phyloP scores from a whole-genome alignment of 352 stramenopile species.

The Globisporangium perplexum region DNA sequence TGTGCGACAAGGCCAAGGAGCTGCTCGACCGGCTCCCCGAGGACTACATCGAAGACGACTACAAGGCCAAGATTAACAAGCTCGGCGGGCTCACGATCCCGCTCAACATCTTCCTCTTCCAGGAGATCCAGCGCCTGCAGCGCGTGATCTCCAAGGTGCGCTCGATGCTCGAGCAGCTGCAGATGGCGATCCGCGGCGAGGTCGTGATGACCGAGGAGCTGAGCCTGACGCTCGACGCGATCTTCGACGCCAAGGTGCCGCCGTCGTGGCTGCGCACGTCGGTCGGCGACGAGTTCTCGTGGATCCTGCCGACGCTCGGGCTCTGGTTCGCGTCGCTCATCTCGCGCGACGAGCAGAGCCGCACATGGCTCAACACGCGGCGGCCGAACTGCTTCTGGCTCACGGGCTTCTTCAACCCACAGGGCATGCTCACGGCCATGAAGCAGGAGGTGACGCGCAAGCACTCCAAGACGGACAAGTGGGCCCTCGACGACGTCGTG shows the following conservation, averaged over 20 bases:
- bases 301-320: slow-evolving; percentile 94
- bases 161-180: slow-evolving; percentile 93
- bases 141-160: slow-evolving; percentile 95
- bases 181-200: slow-evolving; percentile 97
- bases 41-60: slow-evolving; percentile 97
- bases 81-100: slow-evolving; percentile 93
- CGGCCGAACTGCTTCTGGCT: slow-evolving; percentile 96
- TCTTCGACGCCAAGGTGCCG: slow-evolving; percentile 95
- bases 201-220: slow-evolving; percentile 98
- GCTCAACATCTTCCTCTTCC: slow-evolving; percentile 98
- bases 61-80: slow-evolving; percentile 96
- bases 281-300: slow-evolving; percentile 97
- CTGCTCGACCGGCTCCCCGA: slow-evolving; percentile 92
- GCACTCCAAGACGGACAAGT: slow-evolving; percentile 96
- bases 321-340: slow-evolving; percentile 97
- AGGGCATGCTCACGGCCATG: slow-evolving; percentile 98
- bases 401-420: slow-evolving; percentile 98
- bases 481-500: slow-evolving; percentile 96
- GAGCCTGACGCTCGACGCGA: slow-evolving; percentile 92
- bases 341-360: slow-evolving; percentile 94
- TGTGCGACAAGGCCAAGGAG: slow-evolving; percentile 95
- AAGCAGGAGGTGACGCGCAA: slow-evolving; percentile 98
- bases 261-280: slow-evolving; percentile 95
- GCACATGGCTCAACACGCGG: slow-evolving; percentile 94
- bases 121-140: slow-evolving; percentile 97